A percentile compares a stretch with the other conserved stretches of the same genome.
Conservation (phyloP, 1,284 basidiomycete genomes). For the Moesziomyces sp. region DNA sequence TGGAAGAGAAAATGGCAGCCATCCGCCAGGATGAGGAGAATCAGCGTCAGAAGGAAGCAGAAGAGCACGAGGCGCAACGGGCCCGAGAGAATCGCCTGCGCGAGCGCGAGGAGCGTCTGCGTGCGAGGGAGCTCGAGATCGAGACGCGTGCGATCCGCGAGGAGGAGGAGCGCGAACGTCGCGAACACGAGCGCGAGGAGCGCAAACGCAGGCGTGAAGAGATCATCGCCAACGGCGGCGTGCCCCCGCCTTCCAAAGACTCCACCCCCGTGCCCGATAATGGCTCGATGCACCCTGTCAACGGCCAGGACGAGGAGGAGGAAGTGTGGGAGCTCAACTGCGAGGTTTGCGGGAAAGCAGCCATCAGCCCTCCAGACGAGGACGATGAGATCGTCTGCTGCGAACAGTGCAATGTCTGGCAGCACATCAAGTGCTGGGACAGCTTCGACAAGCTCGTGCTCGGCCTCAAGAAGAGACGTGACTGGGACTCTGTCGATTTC, state of each 20-base stretch:
- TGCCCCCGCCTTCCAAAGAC: slow-evolving; percentile 40
- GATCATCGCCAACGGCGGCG: slow-evolving; percentile 70
- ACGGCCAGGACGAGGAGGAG: slow-evolving; percentile 55
- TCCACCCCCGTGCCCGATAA: slow-evolving; percentile 30
- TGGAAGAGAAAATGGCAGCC: slow-evolving; percentile 70
- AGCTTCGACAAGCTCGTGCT: slow-evolving; percentile 54
- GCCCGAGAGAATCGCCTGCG: slow-evolving; percentile 68
- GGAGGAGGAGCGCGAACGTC: slow-evolving; percentile 53
- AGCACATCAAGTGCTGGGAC: slow-evolving; percentile 67
- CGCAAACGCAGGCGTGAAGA: slow-evolving; percentile 74
- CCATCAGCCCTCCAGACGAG: slow-evolving; percentile 76
- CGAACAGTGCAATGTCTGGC: slow-evolving; percentile 80
- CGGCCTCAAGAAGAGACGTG: slow-evolving; percentile 39
- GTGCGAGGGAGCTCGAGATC: slow-evolving; percentile 66
- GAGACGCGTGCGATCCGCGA: slow-evolving; percentile 54
- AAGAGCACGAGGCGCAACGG: slow-evolving; percentile 69
- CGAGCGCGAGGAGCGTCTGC: slow-evolving; percentile 69
- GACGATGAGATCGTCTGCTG: slow-evolving; percentile 81
- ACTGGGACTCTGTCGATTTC: slow-evolving; percentile 60
- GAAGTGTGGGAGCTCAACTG: slow-evolving; percentile 85
- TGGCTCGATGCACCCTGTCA: background rate
- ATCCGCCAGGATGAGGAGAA: slow-evolving; percentile 73
- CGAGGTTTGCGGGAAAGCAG: slow-evolving; percentile 79
- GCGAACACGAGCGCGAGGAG: slow-evolving; percentile 68
- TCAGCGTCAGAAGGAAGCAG: slow-evolving; percentile 70